Base-by-base conservation (phyloP, 139 green algal species). In the Trebouxia sp. region DNA sequence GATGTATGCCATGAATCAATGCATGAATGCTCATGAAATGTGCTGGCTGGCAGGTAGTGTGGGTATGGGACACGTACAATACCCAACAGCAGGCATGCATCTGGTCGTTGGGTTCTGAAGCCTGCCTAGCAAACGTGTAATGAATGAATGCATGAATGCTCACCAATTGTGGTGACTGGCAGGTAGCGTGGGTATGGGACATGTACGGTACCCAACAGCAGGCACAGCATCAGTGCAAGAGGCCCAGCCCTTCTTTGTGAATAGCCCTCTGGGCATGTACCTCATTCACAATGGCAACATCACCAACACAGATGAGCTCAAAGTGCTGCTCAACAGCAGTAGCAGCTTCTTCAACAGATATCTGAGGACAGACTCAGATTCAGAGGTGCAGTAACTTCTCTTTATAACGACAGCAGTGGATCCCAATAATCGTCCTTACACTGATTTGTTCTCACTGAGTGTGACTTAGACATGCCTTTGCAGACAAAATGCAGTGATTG, bases 211-310 rank as follows among this genome's bases (percentile, higher is more conserved):
- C 86, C 95, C 96, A 47, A 99, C 97, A 37, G 94, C 97, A n/a
- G 97, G 97, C 62, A 90, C 90, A 28, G 84, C 89, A 6, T 92
- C 85, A 22, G 94, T 94, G 1, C 88, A 94, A 80, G 97, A 99
- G 86, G 97, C 94, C 41, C 97, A 99, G 93, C 97, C 97, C 22
- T 99, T 99, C 88, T 98, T 99, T 83, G 97, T 98, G 22, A 98
- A 98, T 91, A 97, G 91, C 38, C 96, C 96, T 0, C 91, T 99
- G 45, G 97, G 93, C 78, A 99, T 98, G 69, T 98, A 94, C 90
- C 86, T 99, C 38, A 98, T 99, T 80, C 97, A 99, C 92, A 99
- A 99, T 82, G 97, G 96, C 79, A 99, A 99, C 94, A 89, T 99
- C 30, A 99, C 96, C 45, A 99, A 99, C 91, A 94, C 94, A 22